Base-by-base conservation (phyloP, 495 filamentous ascomycete genomes). In the Trichoderma orchidacearum region DNA sequence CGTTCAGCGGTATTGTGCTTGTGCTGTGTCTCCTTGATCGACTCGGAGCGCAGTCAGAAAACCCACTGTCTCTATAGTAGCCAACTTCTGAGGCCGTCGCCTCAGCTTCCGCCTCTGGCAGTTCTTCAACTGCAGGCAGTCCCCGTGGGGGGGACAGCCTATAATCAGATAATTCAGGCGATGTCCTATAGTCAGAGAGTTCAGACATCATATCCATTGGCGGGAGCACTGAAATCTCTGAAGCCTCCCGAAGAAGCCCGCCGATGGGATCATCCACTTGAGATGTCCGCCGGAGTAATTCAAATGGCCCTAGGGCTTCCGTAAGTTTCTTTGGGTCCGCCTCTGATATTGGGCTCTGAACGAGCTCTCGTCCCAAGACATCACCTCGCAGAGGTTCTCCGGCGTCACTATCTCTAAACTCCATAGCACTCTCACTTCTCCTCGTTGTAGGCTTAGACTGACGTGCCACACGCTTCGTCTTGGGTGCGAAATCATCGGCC, bases 41-140 rank as follows among this genome's bases (percentile, higher is more conserved):
- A 52, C 67, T 65, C 28, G 76, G 71, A n/a, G 74, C 75, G 32
- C 63, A 71, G 0, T 65, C 64, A 17, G 66, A 60, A 54, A 78
- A 71, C 0, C 68, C 75, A 56, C 77, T 80, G 61, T 81, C 77
- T 21, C 76, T 62, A 60, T 78, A 72, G n/a, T 55, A 18, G 23
- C 73, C 70, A n/a, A 59, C 30, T 55, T 53, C 35, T 53, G 31
- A 5, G 29, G 54, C 23, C 32, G 45, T 30, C 58, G 62, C 5
- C 30, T 55, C 53, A 7, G 31, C 23, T 15, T 59, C 51, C 27
- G 38, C 29, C 48, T 30, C 32, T 5, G 38, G 53, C 36, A 32
- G 56, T 30, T 67, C 64, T 55, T 65, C 64, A 27, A 34, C 53
- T 18, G 53, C 31, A 28, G 53, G 53, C 32, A 55, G 32, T 8